Evolutionary conservation across 441 rosid genomes (phyloP).

Genomic region (Corymbia citriodora): DNA sequence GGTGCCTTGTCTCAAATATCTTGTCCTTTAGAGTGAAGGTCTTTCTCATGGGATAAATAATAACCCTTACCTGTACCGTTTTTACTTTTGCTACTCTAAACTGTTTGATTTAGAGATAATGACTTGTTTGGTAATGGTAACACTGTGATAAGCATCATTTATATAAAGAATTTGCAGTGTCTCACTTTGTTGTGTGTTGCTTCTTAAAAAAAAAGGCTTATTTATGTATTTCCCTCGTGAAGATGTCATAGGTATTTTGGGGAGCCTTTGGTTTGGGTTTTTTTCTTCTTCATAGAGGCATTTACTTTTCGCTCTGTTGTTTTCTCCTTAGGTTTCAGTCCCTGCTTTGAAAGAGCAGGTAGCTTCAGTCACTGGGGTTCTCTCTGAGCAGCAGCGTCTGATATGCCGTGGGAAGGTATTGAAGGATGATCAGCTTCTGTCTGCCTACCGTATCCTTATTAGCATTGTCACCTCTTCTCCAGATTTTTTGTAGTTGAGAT

Average conservation of each 20-base stretch:
- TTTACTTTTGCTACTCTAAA: background rate
- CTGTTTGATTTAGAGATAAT: background rate
- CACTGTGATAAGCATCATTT: background rate
- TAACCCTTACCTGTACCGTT: background rate
- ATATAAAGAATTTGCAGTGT: background rate
- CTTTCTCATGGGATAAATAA: background rate
- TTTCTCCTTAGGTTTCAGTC: conserved; percentile 64
- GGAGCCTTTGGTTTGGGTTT: background rate
- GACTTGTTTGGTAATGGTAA: background rate
- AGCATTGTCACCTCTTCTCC: background rate
- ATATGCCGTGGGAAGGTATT: conserved; percentile 94
- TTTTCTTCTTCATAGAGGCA: background rate
- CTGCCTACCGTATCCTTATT: conserved; percentile 94
- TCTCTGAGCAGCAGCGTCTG: conserved; percentile 88
- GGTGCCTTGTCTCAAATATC: background rate
- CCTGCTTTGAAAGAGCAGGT: conserved; percentile 94
- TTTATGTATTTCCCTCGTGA: background rate
- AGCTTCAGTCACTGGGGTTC: conserved; percentile 89
- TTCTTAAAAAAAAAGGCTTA: background rate
- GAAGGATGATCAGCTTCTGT: conserved; percentile 92
- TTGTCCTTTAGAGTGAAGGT: background rate
- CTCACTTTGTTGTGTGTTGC: background rate
- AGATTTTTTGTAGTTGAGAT: background rate
- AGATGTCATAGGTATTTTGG: background rate
- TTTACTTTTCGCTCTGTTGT: background rate